A percentile compares a stretch with the other conserved stretches of the same genome.
Conservation (phyloP, 164 flowering plant species). For the Piper longum region DNA sequence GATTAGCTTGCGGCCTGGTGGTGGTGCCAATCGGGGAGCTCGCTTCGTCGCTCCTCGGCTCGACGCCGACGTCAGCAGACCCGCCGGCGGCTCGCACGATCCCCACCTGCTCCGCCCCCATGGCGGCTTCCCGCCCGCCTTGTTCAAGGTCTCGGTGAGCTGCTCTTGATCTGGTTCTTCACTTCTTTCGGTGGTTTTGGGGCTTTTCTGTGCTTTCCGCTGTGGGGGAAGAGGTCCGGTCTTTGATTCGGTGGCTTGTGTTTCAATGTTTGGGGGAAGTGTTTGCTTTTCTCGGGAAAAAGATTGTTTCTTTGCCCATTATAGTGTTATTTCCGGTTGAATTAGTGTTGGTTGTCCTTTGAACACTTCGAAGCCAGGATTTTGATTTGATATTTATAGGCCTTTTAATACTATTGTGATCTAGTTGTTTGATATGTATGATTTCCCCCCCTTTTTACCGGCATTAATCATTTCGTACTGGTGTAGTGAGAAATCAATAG, state of each 20-base stretch:
- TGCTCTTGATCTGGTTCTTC: not conserved
- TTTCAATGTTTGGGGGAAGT: not conserved
- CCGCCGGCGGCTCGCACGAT: conserved; percentile 11
- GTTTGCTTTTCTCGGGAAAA: too few species aligned
- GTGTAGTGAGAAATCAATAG: too few species aligned
- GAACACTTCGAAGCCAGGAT: too few species aligned
- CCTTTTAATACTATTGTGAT: too few species aligned
- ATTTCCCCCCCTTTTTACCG: too few species aligned
- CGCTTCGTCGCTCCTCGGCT: conserved; percentile 44
- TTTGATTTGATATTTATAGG: too few species aligned
- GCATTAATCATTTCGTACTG: too few species aligned
- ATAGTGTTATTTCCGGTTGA: too few species aligned
- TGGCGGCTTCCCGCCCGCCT: conserved; percentile 9
- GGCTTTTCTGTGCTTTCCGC: not conserved
- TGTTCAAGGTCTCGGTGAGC: conserved; percentile 23
- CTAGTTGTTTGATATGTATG: too few species aligned
- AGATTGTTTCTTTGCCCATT: too few species aligned
- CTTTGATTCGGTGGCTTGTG: not conserved
- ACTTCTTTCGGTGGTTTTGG: not conserved
- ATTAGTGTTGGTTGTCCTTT: too few species aligned
- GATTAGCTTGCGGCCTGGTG: conserved; percentile 89
- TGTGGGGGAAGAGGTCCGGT: not conserved
- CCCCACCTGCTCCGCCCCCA: conserved; percentile 3
- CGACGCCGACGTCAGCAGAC: conserved; percentile 29
- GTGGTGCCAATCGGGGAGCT: conserved; percentile 54